Evolutionary conservation across 2,329 filamentous ascomycete genomes (phyloP).

Genomic region (Alternaria panax): DNA sequence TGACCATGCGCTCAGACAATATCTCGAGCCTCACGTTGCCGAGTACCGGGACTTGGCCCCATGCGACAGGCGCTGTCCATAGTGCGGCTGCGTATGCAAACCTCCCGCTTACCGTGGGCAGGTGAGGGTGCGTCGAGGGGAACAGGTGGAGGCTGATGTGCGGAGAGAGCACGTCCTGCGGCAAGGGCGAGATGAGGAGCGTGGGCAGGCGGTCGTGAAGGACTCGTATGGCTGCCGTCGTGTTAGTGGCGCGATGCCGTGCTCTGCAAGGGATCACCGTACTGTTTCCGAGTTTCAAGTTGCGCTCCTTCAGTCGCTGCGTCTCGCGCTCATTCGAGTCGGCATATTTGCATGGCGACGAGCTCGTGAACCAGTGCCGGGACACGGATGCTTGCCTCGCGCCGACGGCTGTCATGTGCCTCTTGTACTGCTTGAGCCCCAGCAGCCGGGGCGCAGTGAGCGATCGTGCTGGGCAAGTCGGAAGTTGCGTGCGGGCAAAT

Average conservation of each 20-base stretch:
- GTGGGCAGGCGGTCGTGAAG: conserved; percentile 70
- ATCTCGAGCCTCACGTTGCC: conserved; percentile 91
- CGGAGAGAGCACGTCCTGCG: conserved; percentile 68
- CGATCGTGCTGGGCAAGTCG: conserved; percentile 26
- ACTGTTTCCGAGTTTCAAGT: conserved; percentile 69
- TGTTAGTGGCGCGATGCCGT: conserved; percentile 9
- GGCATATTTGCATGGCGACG: conserved; percentile 37
- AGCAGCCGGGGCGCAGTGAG: conserved; percentile 39
- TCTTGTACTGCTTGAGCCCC: conserved; percentile 44
- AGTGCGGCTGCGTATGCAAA: conserved; percentile 91
- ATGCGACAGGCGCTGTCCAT: conserved; percentile 95
- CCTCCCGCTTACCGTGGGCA: conserved; percentile 89
- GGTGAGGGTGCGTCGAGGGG: conserved; percentile 80
- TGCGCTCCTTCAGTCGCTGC: conserved; percentile 65
- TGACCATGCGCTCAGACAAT: conserved; percentile 84
- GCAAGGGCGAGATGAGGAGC: conserved; percentile 66
- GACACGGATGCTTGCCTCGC: conserved; percentile 43
- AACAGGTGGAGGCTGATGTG: conserved; percentile 69
- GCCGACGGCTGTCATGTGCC: conserved; percentile 43
- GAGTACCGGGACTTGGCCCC: conserved; percentile 89
- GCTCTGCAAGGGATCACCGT: conserved; percentile 27
- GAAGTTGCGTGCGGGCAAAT: conserved; percentile 48
- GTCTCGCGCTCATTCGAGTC: conserved; percentile 49
- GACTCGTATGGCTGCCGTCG: conserved; percentile 60
- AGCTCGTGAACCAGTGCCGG: conserved; percentile 56